These are phyloP conservation scores for Trichoderma semiorbis DNA, from an alignment of 2,329 filamentous ascomycete genomes.

Conservation along the genomic window DNA sequence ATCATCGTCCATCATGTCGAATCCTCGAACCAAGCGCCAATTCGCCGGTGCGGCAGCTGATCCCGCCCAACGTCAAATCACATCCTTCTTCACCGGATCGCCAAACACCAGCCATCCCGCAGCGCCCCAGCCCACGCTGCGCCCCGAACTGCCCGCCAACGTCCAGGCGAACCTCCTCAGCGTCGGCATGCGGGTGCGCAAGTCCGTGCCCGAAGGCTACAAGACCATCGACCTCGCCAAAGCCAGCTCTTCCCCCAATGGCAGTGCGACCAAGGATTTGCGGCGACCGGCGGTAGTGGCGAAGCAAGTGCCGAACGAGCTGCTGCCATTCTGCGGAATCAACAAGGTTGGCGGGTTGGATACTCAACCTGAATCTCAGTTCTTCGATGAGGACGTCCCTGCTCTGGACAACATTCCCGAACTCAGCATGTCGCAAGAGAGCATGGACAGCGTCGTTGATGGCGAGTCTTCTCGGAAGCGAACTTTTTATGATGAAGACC, in stretches of 20 bases:
- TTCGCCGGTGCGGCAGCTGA: slow-evolving; percentile 59
- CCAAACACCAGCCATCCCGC: slow-evolving; percentile 37
- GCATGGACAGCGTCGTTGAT: slow-evolving; percentile 38
- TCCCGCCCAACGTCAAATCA: slow-evolving; percentile 59
- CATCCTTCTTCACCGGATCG: slow-evolving; percentile 54
- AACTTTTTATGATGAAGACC: slow-evolving; percentile 42
- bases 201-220: slow-evolving; percentile 90
- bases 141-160: slow-evolving; percentile 56
- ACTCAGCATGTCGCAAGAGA: slow-evolving; percentile 55
- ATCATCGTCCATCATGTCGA: slow-evolving; percentile 42
- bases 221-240: slow-evolving; percentile 60
- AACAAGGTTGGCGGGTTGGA: slow-evolving; percentile 69
- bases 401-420: slow-evolving; percentile 42
- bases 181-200: slow-evolving; percentile 92
- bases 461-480: slow-evolving; percentile 44
- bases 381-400: slow-evolving; percentile 30
- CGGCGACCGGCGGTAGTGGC: slow-evolving; percentile 19
- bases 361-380: slow-evolving; percentile 48
- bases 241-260: background rate
- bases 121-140: slow-evolving; percentile 26
- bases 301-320: slow-evolving; percentile 49
- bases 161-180: slow-evolving; percentile 81
- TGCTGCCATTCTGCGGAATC: slow-evolving; percentile 78
- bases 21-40: slow-evolving; percentile 56
- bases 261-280: background rate